Percentiles rank a stretch among this genome's conserved stretches.
Evolutionary conservation across 2,329 filamentous ascomycete species (phyloP).

Genomic region (Xylariaceae sp.): DNA sequence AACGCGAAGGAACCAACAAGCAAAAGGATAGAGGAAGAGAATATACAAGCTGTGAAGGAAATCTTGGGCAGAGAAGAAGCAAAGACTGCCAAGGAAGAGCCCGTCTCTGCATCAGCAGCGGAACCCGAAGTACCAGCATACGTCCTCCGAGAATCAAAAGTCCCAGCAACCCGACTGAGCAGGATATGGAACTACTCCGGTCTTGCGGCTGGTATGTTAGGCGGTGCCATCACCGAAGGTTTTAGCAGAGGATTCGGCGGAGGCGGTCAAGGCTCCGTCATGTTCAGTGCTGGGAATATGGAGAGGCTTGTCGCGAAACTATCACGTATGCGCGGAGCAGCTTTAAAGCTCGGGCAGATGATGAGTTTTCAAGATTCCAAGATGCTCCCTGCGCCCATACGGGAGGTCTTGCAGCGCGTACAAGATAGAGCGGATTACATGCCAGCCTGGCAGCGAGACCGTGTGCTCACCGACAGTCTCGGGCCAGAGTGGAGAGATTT

Average conservation of each 20-base stretch:
- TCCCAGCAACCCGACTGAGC: conserved; percentile 83
- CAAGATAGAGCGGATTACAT: conserved; percentile 98
- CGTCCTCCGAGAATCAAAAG: conserved; percentile 80
- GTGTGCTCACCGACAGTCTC: conserved; percentile 75
- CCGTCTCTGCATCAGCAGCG: not conserved
- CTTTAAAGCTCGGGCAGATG: conserved; percentile 97
- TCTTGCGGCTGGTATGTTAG: conserved; percentile 90
- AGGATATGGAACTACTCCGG: conserved; percentile 94
- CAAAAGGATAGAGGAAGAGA: conserved; percentile 20
- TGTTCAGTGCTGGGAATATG: conserved; percentile 88
- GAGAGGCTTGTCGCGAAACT: conserved; percentile 89
- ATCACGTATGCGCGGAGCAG: conserved; percentile 93
- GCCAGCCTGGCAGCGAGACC: conserved; percentile 88
- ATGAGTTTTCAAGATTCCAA: conserved; percentile 98
- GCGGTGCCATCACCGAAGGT: conserved; percentile 83
- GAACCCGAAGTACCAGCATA: conserved; percentile 44
- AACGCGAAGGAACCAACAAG: conserved; percentile 10
- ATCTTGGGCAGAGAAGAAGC: conserved; percentile 25
- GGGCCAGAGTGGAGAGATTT: conserved; percentile 81
- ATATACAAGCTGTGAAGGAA: conserved; percentile 24
- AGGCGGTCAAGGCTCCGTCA: conserved; percentile 66
- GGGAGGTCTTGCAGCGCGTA: conserved; percentile 86
- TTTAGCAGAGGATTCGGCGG: conserved; percentile 76
- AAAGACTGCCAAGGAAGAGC: conserved; percentile 8
- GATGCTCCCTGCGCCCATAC: conserved; percentile 83